Percentiles rank a stretch among this genome's conserved stretches.
phyloP scores from a whole-genome alignment of 2,329 filamentous ascomycete species.

The Dryadomyces quercivorus region DNA sequence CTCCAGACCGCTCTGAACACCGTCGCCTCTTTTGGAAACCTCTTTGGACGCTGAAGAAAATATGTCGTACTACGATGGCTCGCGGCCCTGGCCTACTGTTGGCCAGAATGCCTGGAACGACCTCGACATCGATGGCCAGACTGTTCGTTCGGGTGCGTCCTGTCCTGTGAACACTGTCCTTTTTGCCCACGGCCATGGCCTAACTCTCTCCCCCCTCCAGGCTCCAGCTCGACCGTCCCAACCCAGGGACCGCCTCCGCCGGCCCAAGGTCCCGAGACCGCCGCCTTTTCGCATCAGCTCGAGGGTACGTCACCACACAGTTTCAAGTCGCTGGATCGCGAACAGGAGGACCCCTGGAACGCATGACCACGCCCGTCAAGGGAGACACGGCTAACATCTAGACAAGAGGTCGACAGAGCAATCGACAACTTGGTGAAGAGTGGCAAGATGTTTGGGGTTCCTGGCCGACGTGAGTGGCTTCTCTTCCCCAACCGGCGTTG shows the following conservation, averaged over 20 bases:
- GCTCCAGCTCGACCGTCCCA: conserved; percentile 23
- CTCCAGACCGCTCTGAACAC: no score
- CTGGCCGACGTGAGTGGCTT: conserved; percentile 69
- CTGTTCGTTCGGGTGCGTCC: conserved; percentile 16
- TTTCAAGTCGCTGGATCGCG: neutral
- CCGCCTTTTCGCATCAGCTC: conserved; percentile 22
- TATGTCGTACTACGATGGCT: conserved; percentile 19
- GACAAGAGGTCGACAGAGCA: conserved; percentile 96
- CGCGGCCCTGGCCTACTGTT: conserved; percentile 16
- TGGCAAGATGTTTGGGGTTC: conserved; percentile 71
- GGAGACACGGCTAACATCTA: conserved; percentile 3
- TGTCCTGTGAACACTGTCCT: neutral
- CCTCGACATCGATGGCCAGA: conserved; percentile 15
- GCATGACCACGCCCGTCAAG: no score
- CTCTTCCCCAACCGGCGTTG: conserved; percentile 37
- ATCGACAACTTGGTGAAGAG: conserved; percentile 95
- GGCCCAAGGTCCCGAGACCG: conserved; percentile 9
- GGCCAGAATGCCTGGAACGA: conserved; percentile 18
- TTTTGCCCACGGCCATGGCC: neutral
- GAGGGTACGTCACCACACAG: conserved; percentile 20
- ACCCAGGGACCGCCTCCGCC: conserved; percentile 17
- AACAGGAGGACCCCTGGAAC: neutral
- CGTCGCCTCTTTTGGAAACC: neutral
- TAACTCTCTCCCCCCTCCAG: conserved; percentile 9
- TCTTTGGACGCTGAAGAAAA: neutral